Conservation (phyloP, 2,329 filamentous ascomycete genomes). For the Phyllosticta citribraziliensis region DNA sequence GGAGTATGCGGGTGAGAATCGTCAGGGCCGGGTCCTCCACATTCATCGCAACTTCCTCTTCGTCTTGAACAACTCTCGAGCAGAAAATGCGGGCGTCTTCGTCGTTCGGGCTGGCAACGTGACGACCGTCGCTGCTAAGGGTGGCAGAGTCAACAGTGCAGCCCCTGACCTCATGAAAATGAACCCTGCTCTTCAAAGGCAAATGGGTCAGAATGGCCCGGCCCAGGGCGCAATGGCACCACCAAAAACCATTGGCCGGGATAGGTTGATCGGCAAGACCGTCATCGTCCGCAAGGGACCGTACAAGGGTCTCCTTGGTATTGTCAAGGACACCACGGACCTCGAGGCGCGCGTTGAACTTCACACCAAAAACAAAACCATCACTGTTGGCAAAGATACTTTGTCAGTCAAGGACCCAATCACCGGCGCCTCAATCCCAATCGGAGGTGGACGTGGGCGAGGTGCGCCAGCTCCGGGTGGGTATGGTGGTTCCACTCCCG, state of each 20-base stretch:
- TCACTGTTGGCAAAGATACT: constrained; percentile 72
- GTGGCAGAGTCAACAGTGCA: constrained; percentile 61
- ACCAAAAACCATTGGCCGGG: constrained; percentile 63
- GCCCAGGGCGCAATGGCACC: constrained; percentile 50
- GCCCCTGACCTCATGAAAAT: constrained; percentile 78
- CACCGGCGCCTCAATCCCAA: constrained; percentile 69
- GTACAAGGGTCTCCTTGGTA: constrained; percentile 87
- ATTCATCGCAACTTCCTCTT: constrained; percentile 91
- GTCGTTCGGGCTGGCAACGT: constrained; percentile 80
- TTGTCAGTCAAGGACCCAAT: constrained; percentile 74
- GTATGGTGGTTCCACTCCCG: constrained; percentile 18
- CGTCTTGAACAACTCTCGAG: constrained; percentile 71
- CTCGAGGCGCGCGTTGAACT: constrained; percentile 80
- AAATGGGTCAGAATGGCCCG: constrained; percentile 40
- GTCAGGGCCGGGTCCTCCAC: constrained; percentile 82
- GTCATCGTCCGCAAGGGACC: constrained; percentile 79
- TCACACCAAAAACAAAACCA: constrained; percentile 86
- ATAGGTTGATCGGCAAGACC: constrained; percentile 81
- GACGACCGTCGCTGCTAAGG: constrained; percentile 86
- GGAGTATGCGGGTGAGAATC: constrained; percentile 75
- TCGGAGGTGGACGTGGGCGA: constrained; percentile 40
- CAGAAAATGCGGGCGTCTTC: constrained; percentile 83
- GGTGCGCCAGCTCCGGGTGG: constrained; percentile 12
- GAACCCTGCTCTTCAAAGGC: constrained; percentile 80
- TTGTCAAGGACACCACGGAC: constrained; percentile 91